Percentiles rank a stretch among this genome's conserved stretches.
Conservation (phyloP, 441 rosid species). For the Erodium texanum region DNA sequence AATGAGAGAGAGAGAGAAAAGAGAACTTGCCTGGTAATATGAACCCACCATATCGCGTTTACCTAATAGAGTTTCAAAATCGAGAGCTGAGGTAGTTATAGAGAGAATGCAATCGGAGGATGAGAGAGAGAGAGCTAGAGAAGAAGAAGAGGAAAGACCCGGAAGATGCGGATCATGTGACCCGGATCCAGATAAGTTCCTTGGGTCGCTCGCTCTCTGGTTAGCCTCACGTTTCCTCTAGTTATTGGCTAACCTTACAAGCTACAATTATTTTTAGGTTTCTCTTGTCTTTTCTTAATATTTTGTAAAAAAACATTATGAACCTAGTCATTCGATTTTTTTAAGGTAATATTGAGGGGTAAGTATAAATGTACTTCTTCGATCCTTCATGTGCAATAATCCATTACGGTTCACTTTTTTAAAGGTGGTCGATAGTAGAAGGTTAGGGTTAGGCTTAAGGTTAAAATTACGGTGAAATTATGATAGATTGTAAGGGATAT, state of each 20-base stretch:
- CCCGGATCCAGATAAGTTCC: background rate
- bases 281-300: background rate
- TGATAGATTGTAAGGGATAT: no score
- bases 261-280: background rate
- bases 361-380: no score
- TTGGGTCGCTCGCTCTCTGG: background rate
- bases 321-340: no score
- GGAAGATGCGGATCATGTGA: background rate
- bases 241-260: conserved; percentile 1
- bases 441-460: no score
- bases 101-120: no score
- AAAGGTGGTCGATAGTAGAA: no score
- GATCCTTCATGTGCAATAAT: no score
- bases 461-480: no score
- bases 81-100: background rate
- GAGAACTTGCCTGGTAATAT: background rate
- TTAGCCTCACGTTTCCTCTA: background rate
- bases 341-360: no score
- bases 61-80: background rate
- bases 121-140: background rate
- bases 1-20: conserved; percentile 1
- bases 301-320: no score
- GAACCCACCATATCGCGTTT: background rate
- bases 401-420: no score
- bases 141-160: background rate